Conservation (phyloP, 1,284 basidiomycete genomes). For the Entoloma clypeatum region DNA sequence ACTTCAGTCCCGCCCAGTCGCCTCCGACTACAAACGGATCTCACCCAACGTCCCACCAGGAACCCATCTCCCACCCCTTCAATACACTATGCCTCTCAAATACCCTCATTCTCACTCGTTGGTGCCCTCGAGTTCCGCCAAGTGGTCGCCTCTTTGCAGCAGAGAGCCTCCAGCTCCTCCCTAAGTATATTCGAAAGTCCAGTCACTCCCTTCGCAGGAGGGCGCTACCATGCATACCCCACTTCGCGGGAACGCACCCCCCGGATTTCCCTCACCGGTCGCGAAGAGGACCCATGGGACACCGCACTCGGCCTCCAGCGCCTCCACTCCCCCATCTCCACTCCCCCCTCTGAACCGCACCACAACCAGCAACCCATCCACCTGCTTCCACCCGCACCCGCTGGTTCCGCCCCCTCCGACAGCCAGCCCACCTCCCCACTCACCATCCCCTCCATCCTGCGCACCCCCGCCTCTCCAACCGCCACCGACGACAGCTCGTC, state of each 20-base stretch:
- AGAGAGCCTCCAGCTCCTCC: conserved; percentile 54
- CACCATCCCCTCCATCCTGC: conserved; percentile 50
- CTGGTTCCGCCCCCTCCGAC: conserved; percentile 4
- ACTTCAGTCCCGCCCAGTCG: conserved; percentile 34
- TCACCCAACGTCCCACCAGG: conserved; percentile 37
- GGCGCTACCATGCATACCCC: conserved; percentile 57
- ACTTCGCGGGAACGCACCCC: conserved; percentile 33
- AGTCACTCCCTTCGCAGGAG: conserved; percentile 66
- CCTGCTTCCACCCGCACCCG: conserved; percentile 10
- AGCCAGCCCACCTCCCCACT: conserved; percentile 17
- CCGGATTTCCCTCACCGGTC: conserved; percentile 24
- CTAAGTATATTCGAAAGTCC: conserved; percentile 67
- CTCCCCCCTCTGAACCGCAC: background rate
- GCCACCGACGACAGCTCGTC: conserved; percentile 39
- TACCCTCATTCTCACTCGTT: conserved; percentile 85
- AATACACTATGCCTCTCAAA: conserved; percentile 38
- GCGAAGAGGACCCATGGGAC: conserved; percentile 28
- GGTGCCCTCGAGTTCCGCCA: conserved; percentile 93
- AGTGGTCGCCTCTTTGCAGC: conserved; percentile 77
- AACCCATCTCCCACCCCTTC: conserved; percentile 38
- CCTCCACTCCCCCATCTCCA: conserved; percentile 14
- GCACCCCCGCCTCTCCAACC: conserved; percentile 53
- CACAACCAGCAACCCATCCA: background rate
- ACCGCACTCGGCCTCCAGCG: conserved; percentile 15
- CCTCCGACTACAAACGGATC: conserved; percentile 38